Conservation (phyloP, 306 rosid genomes). For the Boehmeria nivea region DNA sequence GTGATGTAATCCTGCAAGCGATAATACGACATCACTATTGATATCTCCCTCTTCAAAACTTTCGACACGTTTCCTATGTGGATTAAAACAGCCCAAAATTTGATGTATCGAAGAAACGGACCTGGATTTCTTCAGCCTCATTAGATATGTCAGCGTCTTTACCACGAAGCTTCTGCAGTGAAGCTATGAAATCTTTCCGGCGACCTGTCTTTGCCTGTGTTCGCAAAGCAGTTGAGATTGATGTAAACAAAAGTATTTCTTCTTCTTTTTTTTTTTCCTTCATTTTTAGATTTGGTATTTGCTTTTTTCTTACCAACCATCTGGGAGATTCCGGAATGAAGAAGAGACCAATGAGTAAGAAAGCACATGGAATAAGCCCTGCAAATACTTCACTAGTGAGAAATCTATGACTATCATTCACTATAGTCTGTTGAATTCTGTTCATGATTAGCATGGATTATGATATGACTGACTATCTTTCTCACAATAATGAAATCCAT, state of each 20-base stretch:
- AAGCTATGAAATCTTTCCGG: slow-evolving; percentile 45
- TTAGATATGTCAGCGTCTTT: slow-evolving; percentile 58
- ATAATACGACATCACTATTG: slow-evolving; percentile 8
- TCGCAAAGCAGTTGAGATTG: not conserved
- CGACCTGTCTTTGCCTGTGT: slow-evolving; percentile 71
- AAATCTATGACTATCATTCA: not conserved
- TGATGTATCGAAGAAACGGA: slow-evolving; percentile 17
- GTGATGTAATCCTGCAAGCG: slow-evolving; percentile 58
- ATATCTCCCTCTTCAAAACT: slow-evolving; percentile 12
- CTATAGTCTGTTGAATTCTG: not conserved
- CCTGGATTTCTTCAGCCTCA: slow-evolving; percentile 87
- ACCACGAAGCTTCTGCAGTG: slow-evolving; percentile 71
- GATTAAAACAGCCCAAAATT: not conserved
- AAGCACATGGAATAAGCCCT: slow-evolving; percentile 73
- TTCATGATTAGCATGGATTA: too few relatives aligned
- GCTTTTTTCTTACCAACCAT: slow-evolving; percentile 68
- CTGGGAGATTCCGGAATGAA: slow-evolving; percentile 96
- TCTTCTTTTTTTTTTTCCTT: not conserved
- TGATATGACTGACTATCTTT: not conserved
- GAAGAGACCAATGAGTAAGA: slow-evolving; percentile 71
- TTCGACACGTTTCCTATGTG: not conserved
- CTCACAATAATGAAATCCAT: not conserved
- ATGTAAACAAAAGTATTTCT: not conserved
- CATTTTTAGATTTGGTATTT: not conserved
- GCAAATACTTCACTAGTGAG: slow-evolving; percentile 34